Evolutionary conservation across 495 filamentous ascomycete species (phyloP).

Genomic region (Penicillium canariense): DNA sequence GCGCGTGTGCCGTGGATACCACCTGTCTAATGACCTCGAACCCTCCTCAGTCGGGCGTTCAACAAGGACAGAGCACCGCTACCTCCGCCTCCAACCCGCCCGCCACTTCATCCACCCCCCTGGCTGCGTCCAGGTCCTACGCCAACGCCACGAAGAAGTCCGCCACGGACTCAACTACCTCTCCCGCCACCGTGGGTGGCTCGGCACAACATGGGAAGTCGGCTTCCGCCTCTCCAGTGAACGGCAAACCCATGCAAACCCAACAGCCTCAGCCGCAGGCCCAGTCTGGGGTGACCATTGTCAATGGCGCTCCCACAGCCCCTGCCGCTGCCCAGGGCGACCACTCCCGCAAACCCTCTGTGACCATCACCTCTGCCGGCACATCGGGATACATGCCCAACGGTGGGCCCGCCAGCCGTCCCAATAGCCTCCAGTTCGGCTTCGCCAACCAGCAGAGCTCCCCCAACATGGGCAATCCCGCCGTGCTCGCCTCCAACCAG

Average conservation of each 20-base stretch:
- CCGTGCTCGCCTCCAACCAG: slow-evolving; percentile 45
- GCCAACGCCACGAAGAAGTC: slow-evolving; percentile 79
- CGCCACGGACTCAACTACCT: slow-evolving; percentile 65
- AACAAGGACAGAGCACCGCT: slow-evolving; percentile 54
- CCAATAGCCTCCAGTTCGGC: slow-evolving; percentile 74
- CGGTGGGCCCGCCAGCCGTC: slow-evolving; percentile 62
- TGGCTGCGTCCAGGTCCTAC: slow-evolving; percentile 60
- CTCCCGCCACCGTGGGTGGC: slow-evolving; percentile 66
- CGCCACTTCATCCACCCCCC: slow-evolving; percentile 49
- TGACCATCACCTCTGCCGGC: slow-evolving; percentile 80
- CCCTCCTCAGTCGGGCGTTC: slow-evolving; percentile 49
- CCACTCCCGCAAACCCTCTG: slow-evolving; percentile 78
- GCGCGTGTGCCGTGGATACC: slow-evolving; percentile 29
- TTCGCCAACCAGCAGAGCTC: slow-evolving; percentile 63
- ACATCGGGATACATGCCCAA: slow-evolving; percentile 72
- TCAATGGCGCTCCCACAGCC: slow-evolving; percentile 61
- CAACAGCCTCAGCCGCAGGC: slow-evolving; percentile 26
- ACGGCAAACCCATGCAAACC: slow-evolving; percentile 69
- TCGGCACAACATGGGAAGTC: slow-evolving; percentile 82
- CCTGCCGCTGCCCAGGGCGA: slow-evolving; percentile 58
- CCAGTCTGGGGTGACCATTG: slow-evolving; percentile 61
- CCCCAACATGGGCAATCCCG: slow-evolving; percentile 58
- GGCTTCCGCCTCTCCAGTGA: slow-evolving; percentile 73
- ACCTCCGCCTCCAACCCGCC: slow-evolving; percentile 45
- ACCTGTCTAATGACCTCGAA: slow-evolving; percentile 54